phyloP scores from a whole-genome alignment of 2,329 filamentous ascomycete genomes.

The Exutisphaerella laricina region DNA sequence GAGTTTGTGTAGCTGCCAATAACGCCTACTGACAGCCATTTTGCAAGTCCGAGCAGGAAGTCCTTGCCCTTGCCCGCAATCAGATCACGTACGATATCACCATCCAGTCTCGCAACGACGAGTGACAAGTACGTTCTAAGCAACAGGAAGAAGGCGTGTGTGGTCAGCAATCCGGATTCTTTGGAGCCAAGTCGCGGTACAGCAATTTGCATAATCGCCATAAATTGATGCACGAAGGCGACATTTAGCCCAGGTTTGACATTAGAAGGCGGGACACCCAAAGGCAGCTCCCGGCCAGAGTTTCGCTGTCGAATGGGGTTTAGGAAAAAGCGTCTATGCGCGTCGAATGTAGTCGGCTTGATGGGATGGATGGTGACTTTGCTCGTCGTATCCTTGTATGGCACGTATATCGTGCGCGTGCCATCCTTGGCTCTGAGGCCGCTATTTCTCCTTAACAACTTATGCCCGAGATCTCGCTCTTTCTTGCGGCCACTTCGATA shows the following conservation, averaged over 20 bases:
- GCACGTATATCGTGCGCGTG: conserved; percentile 89
- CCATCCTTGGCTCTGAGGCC: conserved; percentile 92
- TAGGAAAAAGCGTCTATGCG: conserved; percentile 85
- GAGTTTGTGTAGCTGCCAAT: conserved; percentile 96
- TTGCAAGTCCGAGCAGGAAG: conserved; percentile 82
- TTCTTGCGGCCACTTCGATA: conserved; percentile 68
- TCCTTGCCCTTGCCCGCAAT: conserved; percentile 88
- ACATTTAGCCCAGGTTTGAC: conserved; percentile 93
- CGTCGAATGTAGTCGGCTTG: conserved; percentile 91
- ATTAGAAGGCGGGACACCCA: conserved; percentile 71
- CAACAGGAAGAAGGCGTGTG: conserved; percentile 84
- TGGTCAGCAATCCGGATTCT: conserved; percentile 82
- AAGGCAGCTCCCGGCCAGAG: conserved; percentile 54
- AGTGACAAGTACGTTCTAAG: conserved; percentile 90
- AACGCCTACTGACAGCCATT: conserved; percentile 92
- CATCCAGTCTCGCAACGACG: conserved; percentile 85
- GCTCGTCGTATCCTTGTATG: conserved; percentile 78
- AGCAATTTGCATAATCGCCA: conserved; percentile 96
- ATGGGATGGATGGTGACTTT: conserved; percentile 89
- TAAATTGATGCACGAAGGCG: conserved; percentile 92
- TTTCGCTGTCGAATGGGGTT: conserved; percentile 69
- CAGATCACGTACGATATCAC: conserved; percentile 90
- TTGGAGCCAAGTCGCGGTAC: conserved; percentile 93
- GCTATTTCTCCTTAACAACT: conserved; percentile 83
- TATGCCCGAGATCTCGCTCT: conserved; percentile 76